Base-by-base conservation (phyloP, 2,329 filamentous ascomycete species). In the Aspergillus niger region DNA sequence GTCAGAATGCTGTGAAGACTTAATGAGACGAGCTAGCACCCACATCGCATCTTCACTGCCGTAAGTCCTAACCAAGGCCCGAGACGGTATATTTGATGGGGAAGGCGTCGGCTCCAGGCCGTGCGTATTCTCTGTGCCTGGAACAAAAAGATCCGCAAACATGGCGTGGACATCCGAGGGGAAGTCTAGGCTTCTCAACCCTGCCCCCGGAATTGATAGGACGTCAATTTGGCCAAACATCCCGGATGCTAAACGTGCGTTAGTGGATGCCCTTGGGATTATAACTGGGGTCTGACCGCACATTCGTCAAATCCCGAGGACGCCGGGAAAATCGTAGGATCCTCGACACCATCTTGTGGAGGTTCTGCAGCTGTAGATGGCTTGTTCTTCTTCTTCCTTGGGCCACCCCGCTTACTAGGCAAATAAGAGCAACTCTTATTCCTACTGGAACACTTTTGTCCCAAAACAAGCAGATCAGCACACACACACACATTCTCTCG, bases 331-430 rank as follows among this genome's bases (percentile, higher is more conserved):
- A 69, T 57, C 8, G 58, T 57, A n/a, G 65, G 57, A 50, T 69
- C 69, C 44, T 66, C 62, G 39, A 63, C 39, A 51, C 63, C 66
- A 55, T 70, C 60, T 17, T 68, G 68, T 7, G 49, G 65, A 64
- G 63, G 11, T 51, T 73, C 67, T 1, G 70, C 60, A 5, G 69
- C 64, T 10, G 58, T 51, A 1, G 71, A 68, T 22, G 62, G 28
- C 59, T 69, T 36, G 32, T 13, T 72, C 66, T 74, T 78, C 70
- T 77, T 78, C 63, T 77, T 78, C 30, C 77, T 71, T 20, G 77
- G 77, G n/a, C 77, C 77, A 55, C 77, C 77, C 56, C 77, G 70
- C 68, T 78, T 79, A 72, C 77, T 79, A 38, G 77, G 77, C 22
- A 78, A 57, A 67, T 79, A 79, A 24, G 72, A 76, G 59, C 77